Conservation (phyloP, 2,329 filamentous ascomycete genomes). For the Biscogniauxia marginata region DNA sequence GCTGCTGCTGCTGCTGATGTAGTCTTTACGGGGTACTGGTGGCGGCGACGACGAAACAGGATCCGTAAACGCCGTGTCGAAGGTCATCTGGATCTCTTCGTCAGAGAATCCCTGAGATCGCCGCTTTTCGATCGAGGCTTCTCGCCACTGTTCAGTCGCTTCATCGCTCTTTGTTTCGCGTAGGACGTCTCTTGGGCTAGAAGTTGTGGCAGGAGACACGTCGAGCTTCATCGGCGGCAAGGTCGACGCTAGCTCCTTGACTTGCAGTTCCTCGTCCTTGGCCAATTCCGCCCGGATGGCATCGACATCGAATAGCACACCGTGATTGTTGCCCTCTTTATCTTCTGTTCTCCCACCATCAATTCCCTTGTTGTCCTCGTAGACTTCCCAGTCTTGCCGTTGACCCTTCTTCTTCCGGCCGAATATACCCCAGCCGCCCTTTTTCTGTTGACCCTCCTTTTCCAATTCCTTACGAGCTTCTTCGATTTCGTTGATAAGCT, state of each 20-base stretch:
- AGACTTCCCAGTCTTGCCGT: constrained; percentile 92
- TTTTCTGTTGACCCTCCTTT: constrained; percentile 68
- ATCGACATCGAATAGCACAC: constrained; percentile 90
- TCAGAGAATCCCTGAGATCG: constrained; percentile 34
- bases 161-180: constrained; percentile 50
- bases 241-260: constrained; percentile 83
- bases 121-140: constrained; percentile 23
- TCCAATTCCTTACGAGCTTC: constrained; percentile 87
- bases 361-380: constrained; percentile 64
- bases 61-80: constrained; percentile 62
- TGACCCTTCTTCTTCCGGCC: constrained; percentile 75
- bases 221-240: constrained; percentile 86
- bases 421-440: constrained; percentile 64
- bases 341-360: constrained; percentile 39
- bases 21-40: constrained; percentile 27
- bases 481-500: constrained; percentile 95
- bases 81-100: constrained; percentile 66
- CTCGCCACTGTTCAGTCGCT: constrained; percentile 24
- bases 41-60: constrained; percentile 26
- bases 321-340: constrained; percentile 52
- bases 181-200: constrained; percentile 35
- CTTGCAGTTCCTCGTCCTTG: constrained; percentile 58
- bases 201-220: constrained; percentile 39
- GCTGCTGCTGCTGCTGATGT: constrained; percentile 13
- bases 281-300: constrained; percentile 86